phyloP scores from a whole-genome alignment of 2,329 filamentous ascomycete species.

The Diplodia corticola region DNA sequence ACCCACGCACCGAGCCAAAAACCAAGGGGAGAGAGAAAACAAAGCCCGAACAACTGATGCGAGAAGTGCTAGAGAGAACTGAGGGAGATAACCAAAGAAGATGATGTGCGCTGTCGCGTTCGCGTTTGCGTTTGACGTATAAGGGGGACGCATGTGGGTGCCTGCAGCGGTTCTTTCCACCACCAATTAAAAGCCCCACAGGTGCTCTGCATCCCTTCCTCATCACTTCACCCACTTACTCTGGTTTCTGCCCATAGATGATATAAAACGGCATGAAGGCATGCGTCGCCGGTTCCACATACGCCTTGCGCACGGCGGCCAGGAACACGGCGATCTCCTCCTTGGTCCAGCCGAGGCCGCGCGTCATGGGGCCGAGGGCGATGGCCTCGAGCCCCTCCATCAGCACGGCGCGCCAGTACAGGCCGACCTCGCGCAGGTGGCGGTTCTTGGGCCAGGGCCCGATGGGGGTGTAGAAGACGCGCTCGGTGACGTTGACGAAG shows the following conservation, averaged over 20 bases:
- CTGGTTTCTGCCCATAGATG: conserved; percentile 56
- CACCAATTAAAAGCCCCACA: neutral
- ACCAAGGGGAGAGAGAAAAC: neutral
- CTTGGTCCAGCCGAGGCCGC: conserved; percentile 27
- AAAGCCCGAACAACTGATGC: neutral
- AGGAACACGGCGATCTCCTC: conserved; percentile 25
- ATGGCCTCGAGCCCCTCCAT: conserved; percentile 29
- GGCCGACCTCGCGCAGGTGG: conserved; percentile 27
- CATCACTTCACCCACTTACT: neutral
- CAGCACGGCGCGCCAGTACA: conserved; percentile 28
- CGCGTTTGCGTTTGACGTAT: too few species aligned
- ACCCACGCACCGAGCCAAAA: neutral
- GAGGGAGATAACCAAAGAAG: neutral
- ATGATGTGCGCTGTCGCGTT: neutral
- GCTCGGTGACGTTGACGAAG: conserved; percentile 55
- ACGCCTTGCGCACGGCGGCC: conserved; percentile 23
- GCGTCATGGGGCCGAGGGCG: conserved; percentile 25
- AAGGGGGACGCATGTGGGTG: neutral
- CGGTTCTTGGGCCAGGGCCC: conserved; percentile 54
- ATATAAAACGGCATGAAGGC: conserved; percentile 59
- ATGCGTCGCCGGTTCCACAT: conserved; percentile 39
- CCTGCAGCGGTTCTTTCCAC: neutral
- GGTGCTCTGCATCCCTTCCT: neutral
- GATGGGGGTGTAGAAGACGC: conserved; percentile 55
- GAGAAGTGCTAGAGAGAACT: neutral